These are phyloP conservation scores for Agrocybe pediades DNA, from an alignment of 768 basidiomycete genomes.

Conservation along the genomic window DNA sequence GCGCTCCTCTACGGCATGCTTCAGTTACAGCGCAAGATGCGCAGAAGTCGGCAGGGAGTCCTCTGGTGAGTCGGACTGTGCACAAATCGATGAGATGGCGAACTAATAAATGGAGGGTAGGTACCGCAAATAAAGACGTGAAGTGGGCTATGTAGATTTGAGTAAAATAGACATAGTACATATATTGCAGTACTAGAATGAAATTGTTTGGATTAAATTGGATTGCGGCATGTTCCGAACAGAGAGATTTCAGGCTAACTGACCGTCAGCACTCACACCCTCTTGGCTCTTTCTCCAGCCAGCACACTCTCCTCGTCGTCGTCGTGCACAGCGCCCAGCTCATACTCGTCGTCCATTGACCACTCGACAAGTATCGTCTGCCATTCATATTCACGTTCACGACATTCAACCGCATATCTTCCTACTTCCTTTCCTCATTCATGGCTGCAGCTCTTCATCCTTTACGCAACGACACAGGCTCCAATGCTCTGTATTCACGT, in stretches of 20 bases:
- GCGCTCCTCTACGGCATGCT: constrained; percentile 96
- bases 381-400: constrained; percentile 6
- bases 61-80: constrained; percentile 62
- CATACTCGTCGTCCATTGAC: constrained; percentile 7
- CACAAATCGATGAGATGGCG: constrained; percentile 1
- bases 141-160: constrained; percentile 2
- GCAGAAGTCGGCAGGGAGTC: constrained; percentile 82
- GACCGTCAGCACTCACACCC: constrained; percentile 10
- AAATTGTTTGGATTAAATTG: constrained; percentile 5
- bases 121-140: constrained; percentile 54
- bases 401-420: neutral
- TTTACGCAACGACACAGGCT: constrained; percentile 38
- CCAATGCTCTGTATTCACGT: constrained; percentile 49
- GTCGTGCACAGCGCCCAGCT: constrained; percentile 1
- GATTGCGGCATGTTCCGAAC: constrained; percentile 21
- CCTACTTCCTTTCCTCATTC: constrained; percentile 26
- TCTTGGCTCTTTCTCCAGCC: constrained; percentile 7
- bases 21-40: constrained; percentile 96
- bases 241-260: neutral
- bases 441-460: constrained; percentile 56
- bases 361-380: neutral
- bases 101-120: constrained; percentile 27
- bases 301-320: constrained; percentile 3
- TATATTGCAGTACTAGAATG: neutral
- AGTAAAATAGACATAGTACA: neutral